A percentile compares a stretch with the other conserved stretches of the same genome.
Conservation (phyloP, 148 eudicot species). For the Amaranthus hypochondriacus region DNA sequence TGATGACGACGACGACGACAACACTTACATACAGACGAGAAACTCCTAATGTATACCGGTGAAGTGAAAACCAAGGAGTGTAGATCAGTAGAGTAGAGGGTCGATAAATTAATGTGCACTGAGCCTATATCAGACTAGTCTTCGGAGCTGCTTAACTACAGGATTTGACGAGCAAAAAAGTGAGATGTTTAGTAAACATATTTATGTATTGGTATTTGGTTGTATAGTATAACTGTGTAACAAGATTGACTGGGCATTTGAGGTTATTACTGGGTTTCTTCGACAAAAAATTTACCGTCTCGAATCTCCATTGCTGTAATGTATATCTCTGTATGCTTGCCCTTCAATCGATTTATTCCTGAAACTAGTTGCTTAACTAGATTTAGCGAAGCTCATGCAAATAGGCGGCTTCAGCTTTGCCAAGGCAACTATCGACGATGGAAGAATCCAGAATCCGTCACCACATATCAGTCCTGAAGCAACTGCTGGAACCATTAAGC, state of each 20-base stretch:
- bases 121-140: no score
- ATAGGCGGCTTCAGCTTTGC: constrained; percentile 65
- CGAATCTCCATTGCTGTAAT: neutral
- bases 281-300: neutral
- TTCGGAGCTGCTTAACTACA: no score
- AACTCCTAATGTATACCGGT: no score
- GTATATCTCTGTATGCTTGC: neutral
- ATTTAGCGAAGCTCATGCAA: constrained; percentile 56
- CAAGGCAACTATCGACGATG: constrained; percentile 69
- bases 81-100: no score
- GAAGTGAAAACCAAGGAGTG: no score
- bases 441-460: constrained; percentile 86
- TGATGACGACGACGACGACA: no score
- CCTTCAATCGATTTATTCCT: neutral
- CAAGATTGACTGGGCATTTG: neutral
- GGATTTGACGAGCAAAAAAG: no score
- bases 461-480: constrained; percentile 93
- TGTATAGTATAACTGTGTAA: no score
- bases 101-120: no score
- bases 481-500: constrained; percentile 72
- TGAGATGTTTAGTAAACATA: no score
- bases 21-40: no score
- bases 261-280: neutral
- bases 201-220: no score
- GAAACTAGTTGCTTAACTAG: constrained; percentile 11